Conservation (phyloP, 805 yeast genomes). For the Yarrowia osloensis region DNA sequence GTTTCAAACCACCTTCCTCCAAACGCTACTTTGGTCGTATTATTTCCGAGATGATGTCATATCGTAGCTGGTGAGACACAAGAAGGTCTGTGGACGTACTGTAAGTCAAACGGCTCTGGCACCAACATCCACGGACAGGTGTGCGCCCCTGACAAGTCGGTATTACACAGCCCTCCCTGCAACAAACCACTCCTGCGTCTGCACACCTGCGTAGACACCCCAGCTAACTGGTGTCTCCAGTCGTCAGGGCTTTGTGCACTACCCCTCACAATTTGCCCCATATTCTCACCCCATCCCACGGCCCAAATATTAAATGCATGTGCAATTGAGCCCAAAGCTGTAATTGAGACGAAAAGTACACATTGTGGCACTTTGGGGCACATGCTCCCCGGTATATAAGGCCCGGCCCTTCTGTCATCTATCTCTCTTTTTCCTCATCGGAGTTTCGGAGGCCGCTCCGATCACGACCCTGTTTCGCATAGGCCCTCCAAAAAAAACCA, state of each 20-base stretch:
- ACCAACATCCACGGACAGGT: no score
- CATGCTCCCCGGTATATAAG: neutral
- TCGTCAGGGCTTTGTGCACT: neutral
- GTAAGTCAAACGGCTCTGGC: no score
- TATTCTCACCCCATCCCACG: neutral
- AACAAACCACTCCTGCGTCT: neutral
- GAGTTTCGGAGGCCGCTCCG: constrained; percentile 26
- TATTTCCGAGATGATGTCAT: no score
- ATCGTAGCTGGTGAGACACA: no score
- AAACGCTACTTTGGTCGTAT: no score
- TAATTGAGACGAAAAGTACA: neutral
- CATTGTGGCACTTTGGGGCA: neutral
- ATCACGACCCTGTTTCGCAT: constrained; percentile 14
- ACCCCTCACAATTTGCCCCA: neutral
- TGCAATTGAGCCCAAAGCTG: neutral
- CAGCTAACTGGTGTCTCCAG: neutral
- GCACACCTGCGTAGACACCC: neutral
- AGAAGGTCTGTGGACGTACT: no score
- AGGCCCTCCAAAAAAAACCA: neutral
- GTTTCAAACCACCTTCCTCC: no score
- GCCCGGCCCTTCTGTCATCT: neutral
- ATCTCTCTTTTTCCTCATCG: neutral
- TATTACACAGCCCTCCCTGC: neutral
- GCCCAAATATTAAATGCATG: constrained; percentile 5
- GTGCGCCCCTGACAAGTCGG: no score